phyloP scores from a whole-genome alignment of 2,329 filamentous ascomycete genomes.

The Arthrobotrys musiformis region DNA sequence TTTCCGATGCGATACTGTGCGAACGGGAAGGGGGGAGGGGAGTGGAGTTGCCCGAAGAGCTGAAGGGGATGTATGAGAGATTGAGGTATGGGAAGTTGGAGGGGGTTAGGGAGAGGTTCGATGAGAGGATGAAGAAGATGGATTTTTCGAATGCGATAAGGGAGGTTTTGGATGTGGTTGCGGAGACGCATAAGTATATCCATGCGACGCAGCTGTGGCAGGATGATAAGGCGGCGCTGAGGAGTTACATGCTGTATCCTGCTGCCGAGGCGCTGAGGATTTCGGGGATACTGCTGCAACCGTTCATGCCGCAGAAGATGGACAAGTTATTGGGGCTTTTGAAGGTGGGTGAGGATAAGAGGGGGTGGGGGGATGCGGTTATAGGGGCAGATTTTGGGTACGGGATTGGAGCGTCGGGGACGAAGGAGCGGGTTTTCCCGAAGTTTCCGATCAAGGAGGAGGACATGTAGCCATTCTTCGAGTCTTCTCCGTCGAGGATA shows the following conservation, averaged over 20 bases:
- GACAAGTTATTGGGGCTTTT: conserved; percentile 78
- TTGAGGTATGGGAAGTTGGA: conserved; percentile 1
- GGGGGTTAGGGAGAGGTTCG: conserved; percentile 60
- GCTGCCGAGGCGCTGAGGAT: conserved; percentile 81
- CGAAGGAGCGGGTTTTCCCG: conserved; percentile 30
- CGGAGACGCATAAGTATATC: conserved; percentile 76
- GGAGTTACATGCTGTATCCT: conserved; percentile 71
- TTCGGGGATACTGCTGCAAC: conserved; percentile 83
- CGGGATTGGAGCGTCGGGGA: conserved; percentile 64
- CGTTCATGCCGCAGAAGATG: conserved; percentile 86
- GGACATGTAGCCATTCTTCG: conserved; percentile 5
- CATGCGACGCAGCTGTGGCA: conserved; percentile 76
- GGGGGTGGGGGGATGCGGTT: conserved; percentile 72
- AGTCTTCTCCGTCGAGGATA: too few species aligned
- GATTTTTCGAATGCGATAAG: conserved; percentile 75
- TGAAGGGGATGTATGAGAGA: neutral
- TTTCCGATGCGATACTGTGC: conserved; percentile 69
- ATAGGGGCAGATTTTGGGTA: conserved; percentile 76
- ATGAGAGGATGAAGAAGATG: conserved; percentile 71
- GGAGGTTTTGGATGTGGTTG: conserved; percentile 72
- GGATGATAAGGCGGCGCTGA: conserved; percentile 59
- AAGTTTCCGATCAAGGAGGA: conserved; percentile 11
- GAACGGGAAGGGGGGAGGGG: conserved; percentile 52
- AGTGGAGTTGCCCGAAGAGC: conserved; percentile 1
- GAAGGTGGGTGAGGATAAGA: conserved; percentile 73